Conservation (phyloP, 2,329 filamentous ascomycete genomes). For the Pseudocercospora musae region DNA sequence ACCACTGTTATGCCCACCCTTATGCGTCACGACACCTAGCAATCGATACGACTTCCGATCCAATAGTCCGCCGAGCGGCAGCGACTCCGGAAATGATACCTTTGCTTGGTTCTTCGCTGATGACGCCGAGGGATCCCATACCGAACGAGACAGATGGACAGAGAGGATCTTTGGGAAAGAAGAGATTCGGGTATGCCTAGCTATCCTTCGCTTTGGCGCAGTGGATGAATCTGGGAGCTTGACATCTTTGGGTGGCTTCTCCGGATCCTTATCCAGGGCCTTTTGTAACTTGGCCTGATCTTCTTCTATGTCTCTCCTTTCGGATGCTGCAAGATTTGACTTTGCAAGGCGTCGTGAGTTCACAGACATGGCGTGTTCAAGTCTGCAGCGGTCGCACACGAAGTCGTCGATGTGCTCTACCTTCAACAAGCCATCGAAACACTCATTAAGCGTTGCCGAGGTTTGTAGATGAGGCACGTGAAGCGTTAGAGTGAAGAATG, state of each 20-base stretch:
- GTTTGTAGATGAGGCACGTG: conserved; percentile 73
- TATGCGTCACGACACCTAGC: conserved; percentile 85
- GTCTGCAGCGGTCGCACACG: conserved; percentile 86
- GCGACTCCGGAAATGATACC: conserved; percentile 82
- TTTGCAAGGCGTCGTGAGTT: conserved; percentile 60
- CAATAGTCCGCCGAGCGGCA: conserved; percentile 76
- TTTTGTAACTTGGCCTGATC: conserved; percentile 64
- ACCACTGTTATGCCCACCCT: conserved; percentile 90
- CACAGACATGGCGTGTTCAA: conserved; percentile 71
- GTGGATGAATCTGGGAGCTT: conserved; percentile 68
- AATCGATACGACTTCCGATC: conserved; percentile 78
- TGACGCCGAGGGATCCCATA: conserved; percentile 69
- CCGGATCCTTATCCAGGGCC: conserved; percentile 77
- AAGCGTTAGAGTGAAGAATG: conserved; percentile 87
- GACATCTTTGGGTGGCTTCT: conserved; percentile 69
- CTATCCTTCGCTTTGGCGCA: conserved; percentile 79
- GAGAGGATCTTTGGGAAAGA: conserved; percentile 85
- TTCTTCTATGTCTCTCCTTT: conserved; percentile 43
- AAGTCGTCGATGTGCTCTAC: conserved; percentile 96
- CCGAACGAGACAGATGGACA: conserved; percentile 86
- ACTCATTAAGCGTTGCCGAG: conserved; percentile 77
- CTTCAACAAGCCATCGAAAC: conserved; percentile 92
- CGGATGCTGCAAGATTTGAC: conserved; percentile 50
- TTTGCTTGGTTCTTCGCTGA: conserved; percentile 95
- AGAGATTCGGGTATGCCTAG: conserved; percentile 82